phyloP scores from a whole-genome alignment of 257 asterid genomes.

The Apocynum venetum region DNA sequence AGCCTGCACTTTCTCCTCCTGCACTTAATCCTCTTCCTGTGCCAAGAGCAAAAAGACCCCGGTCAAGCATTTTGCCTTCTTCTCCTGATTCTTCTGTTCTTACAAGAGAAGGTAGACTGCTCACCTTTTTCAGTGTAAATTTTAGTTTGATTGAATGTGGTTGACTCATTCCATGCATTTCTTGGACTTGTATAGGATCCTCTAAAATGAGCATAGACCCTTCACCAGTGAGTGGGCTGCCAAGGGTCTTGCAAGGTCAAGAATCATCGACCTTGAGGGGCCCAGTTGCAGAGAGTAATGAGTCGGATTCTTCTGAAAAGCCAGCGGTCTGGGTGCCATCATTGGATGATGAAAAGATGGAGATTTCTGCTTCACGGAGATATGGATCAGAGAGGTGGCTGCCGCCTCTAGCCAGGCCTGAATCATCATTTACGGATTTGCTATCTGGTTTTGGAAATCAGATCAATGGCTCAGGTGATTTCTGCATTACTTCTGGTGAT shows the following conservation, averaged over 20 bases:
- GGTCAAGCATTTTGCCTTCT: slow-evolving; percentile 57
- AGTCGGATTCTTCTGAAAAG: slow-evolving; percentile 67
- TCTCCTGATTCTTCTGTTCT: slow-evolving; percentile 83
- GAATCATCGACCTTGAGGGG: slow-evolving; percentile 80
- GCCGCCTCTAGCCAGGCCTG: slow-evolving; percentile 65
- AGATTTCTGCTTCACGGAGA: slow-evolving; percentile 47
- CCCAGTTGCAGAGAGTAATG: slow-evolving; percentile 53
- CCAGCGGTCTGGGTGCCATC: slow-evolving; percentile 49
- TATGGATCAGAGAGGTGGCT: slow-evolving; percentile 53
- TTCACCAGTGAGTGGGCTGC: slow-evolving; percentile 55
- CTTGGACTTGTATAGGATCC: slow-evolving; percentile 42
- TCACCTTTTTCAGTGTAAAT: background rate
- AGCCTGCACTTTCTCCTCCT: slow-evolving; percentile 86
- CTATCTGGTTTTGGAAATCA: slow-evolving; percentile 80
- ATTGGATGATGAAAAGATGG: slow-evolving; percentile 56
- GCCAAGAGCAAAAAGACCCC: slow-evolving; percentile 73
- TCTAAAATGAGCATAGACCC: slow-evolving; percentile 67
- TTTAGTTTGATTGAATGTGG: background rate
- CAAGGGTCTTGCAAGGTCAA: slow-evolving; percentile 97
- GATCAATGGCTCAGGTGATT: slow-evolving; percentile 40
- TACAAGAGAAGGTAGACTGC: slow-evolving; percentile 64
- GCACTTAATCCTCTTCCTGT: slow-evolving; percentile 77
- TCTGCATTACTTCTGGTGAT: slow-evolving; percentile 37
- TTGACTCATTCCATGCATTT: background rate
- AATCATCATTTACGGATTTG: slow-evolving; percentile 65